Conservation (phyloP, 2,329 filamentous ascomycete species). For the Trichophyton rubrum region DNA sequence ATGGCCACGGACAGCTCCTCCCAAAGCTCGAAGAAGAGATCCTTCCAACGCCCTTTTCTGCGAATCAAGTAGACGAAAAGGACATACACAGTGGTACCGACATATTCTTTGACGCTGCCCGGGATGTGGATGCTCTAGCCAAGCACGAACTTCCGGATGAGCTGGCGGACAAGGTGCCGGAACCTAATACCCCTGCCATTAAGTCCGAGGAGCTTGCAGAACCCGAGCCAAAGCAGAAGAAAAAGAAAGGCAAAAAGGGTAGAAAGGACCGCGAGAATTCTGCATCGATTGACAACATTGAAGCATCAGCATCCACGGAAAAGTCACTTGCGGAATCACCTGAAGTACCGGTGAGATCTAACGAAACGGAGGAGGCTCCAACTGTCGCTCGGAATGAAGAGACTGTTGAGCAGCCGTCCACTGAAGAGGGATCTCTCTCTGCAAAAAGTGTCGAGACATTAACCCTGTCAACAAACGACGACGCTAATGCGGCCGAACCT, state of each 20-base stretch:
- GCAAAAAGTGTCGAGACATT: neutral
- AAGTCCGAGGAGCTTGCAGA: neutral
- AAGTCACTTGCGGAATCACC: neutral
- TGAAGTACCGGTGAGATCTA: neutral
- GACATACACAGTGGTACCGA: neutral
- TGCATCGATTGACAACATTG: neutral
- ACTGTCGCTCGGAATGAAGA: neutral
- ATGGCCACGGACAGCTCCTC: neutral
- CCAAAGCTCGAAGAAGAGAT: neutral
- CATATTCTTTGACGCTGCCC: neutral
- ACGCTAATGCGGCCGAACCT: conserved; percentile 1
- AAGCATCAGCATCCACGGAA: neutral
- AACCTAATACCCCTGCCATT: neutral
- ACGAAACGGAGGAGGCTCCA: neutral
- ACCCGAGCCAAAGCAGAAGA: conserved; percentile 1
- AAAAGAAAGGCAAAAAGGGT: conserved; percentile 13
- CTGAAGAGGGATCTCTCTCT: neutral
- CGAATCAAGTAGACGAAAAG: neutral
- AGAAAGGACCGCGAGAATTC: neutral
- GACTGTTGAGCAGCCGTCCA: neutral
- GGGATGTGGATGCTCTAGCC: neutral
- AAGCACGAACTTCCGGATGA: neutral
- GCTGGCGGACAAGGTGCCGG: neutral
- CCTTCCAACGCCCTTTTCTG: neutral
- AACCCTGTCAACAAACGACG: neutral